Base-by-base conservation (phyloP, 2,329 filamentous ascomycete genomes). In the Colletotrichum scovillei region DNA sequence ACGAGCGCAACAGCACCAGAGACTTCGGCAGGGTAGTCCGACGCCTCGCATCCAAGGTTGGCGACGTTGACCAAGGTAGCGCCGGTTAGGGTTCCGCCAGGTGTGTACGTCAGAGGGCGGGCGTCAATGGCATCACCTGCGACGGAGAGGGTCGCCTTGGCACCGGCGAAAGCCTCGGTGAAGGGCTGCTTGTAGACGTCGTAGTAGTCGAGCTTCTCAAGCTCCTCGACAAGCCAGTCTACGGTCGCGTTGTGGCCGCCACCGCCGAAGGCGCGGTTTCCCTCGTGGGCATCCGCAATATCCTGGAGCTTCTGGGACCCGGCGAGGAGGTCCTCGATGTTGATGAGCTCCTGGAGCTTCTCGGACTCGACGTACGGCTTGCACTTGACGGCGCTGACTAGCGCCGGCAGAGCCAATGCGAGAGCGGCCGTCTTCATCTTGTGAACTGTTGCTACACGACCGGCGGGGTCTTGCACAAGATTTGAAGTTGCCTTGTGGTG, bases 1-100 rank as follows among this genome's bases (percentile, higher is more conserved):
- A 93, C 85, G 26, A 93, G 83, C 5, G 90, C 91, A 58, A 93
- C 87, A 24, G 86, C 88, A 49, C 88, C 90, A 4, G 83, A 77
- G 16, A 90, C 82, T 19, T 83, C 83, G 2, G 84, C 81, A 0
- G 91, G 87, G 79, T 84, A 92, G 78, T 92, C 89, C 14, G 81
- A 79, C 12, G 82, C 81, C 5, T 79, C 79, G 78, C 91, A 92
- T 56, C 90, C 90, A 4, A 90, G 78, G 78, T 88, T 88, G 28
- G 82, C 79, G 19, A 88, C 86, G 28, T 81, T 77, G 56, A 89
- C 82, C 14, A 91, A 77, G 1, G 84, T 80, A 9, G 80, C 82
- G 11, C 56, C 62, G 49, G 76, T 80, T n/a, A 82, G 80, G 16
- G 81, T 78, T 30, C 84, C 88, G 52, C 84, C 82, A 3, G 90